These are phyloP conservation scores for Melanogaster broomeanus DNA, from an alignment of 768 basidiomycete species.

Conservation along the genomic window DNA sequence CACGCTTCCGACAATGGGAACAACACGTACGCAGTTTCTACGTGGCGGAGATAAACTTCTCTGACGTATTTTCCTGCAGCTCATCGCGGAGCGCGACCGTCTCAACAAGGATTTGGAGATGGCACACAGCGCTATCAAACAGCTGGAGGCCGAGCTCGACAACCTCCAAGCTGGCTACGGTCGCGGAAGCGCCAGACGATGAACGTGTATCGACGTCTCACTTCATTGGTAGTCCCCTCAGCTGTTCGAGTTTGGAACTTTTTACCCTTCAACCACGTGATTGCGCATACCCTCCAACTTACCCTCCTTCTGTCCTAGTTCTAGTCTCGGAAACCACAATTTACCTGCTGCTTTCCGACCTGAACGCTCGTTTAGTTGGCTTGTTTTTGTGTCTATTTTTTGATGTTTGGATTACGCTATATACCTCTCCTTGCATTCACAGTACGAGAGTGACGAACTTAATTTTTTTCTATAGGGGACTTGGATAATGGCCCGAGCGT, in stretches of 20 bases:
- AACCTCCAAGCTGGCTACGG: slow-evolving; percentile 85
- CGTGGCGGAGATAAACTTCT: neutral
- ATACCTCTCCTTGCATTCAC: slow-evolving; percentile 7
- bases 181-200: slow-evolving; percentile 50
- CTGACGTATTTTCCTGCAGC: slow-evolving; percentile 47
- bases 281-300: slow-evolving; percentile 28
- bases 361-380: slow-evolving; percentile 28
- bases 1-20: slow-evolving; percentile 98
- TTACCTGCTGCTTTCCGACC: slow-evolving; percentile 2
- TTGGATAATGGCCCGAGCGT: too few species aligned
- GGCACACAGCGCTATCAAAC: slow-evolving; percentile 90
- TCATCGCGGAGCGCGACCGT: slow-evolving; percentile 97
- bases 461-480: too few species aligned
- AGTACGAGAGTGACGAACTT: neutral
- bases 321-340: slow-evolving; percentile 6
- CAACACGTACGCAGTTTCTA: slow-evolving; percentile 71
- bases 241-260: slow-evolving; percentile 7
- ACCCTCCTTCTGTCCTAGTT: slow-evolving; percentile 18
- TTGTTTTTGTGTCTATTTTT: slow-evolving; percentile 7
- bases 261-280: neutral
- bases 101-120: slow-evolving; percentile 98
- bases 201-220: slow-evolving; percentile 1
- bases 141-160: slow-evolving; percentile 88
- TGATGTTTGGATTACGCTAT: slow-evolving; percentile 17
- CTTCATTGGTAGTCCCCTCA: neutral